Conservation (phyloP, 371 early-diverging fungal species). For the Mucor lusitanicus region DNA sequence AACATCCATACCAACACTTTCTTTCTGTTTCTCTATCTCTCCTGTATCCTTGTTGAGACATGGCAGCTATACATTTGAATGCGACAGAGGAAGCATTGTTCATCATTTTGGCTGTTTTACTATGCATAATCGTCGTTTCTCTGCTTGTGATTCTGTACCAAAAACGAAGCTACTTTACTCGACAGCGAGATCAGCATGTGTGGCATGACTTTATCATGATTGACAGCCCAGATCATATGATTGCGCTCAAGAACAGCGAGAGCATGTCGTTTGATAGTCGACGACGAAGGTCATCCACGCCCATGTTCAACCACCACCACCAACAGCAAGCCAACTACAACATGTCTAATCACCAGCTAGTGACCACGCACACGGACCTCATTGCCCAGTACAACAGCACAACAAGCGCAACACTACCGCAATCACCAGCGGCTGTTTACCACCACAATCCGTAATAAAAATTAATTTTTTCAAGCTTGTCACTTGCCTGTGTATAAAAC, state of each 20-base stretch:
- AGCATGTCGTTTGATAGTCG: conserved; percentile 4
- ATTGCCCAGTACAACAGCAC: neutral
- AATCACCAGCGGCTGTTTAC: conserved; percentile 23
- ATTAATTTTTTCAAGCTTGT: neutral
- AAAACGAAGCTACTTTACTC: neutral
- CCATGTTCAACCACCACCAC: neutral
- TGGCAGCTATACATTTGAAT: conserved; percentile 3
- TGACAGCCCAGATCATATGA: conserved; percentile 30
- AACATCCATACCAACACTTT: neutral
- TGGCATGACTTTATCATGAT: conserved; percentile 28
- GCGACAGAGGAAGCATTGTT: neutral
- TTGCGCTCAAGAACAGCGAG: conserved; percentile 22
- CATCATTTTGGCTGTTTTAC: neutral
- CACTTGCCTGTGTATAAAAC: neutral
- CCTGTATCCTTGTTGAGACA: neutral
- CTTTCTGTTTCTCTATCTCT: neutral
- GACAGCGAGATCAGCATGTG: neutral
- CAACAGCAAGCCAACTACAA: neutral
- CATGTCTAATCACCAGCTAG: neutral
- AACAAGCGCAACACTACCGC: neutral
- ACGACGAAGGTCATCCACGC: neutral
- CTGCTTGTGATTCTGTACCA: neutral
- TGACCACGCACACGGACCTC: neutral
- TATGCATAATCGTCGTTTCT: neutral
- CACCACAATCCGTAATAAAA: neutral